phyloP scores from a whole-genome alignment of 208 protist species.

The Acanthamoeba healyi region DNA sequence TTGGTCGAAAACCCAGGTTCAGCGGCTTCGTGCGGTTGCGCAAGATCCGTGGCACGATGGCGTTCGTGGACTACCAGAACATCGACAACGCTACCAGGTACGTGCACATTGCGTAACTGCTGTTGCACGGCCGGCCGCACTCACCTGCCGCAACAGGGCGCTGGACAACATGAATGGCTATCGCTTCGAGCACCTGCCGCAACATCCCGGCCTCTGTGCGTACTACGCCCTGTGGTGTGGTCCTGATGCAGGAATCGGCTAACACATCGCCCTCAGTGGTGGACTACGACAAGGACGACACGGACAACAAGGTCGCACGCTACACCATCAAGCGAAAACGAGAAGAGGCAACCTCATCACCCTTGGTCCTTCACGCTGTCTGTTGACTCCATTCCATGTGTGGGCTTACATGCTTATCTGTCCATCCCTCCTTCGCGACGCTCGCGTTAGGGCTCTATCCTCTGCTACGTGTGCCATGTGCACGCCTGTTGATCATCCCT shows the following conservation, averaged over 20 bases:
- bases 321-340: constrained; percentile 53
- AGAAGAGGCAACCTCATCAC: constrained; percentile 14
- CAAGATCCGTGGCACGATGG: constrained; percentile 44
- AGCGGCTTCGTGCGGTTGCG: constrained; percentile 48
- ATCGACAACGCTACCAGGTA: constrained; percentile 21
- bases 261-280: not conserved
- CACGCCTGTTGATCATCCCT: not conserved
- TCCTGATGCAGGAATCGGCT: not conserved
- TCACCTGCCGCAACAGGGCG: not conserved
- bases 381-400: not conserved
- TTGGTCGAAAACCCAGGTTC: too few species aligned
- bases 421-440: not conserved
- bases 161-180: constrained; percentile 18
- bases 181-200: constrained; percentile 8
- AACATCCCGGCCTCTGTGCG: constrained; percentile 11
- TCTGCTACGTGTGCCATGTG: not conserved
- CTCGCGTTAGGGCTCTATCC: constrained; percentile 29
- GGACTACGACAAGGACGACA: constrained; percentile 51
- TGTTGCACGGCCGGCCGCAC: not conserved
- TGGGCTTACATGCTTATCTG: not conserved
- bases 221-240: not conserved
- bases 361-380: not conserved
- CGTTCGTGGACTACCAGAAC: constrained; percentile 50
- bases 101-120: not conserved
- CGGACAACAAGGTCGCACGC: constrained; percentile 42